Base-by-base conservation (phyloP, 768 basidiomycete species). In the Gymnopilus dilepis region DNA sequence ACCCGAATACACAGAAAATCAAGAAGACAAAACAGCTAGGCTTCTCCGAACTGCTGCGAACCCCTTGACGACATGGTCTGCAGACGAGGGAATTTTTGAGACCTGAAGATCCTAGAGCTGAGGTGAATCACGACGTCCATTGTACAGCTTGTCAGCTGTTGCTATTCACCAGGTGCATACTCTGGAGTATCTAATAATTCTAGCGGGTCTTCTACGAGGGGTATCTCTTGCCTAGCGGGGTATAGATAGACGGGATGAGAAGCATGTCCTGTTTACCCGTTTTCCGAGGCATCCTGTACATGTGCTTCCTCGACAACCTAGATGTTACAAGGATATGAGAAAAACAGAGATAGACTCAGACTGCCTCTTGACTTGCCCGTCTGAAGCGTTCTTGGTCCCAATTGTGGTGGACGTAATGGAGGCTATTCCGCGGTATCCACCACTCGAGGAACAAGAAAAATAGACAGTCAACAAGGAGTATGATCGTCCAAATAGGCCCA, bases 361-460 rank as follows among this genome's bases (percentile, higher is more conserved):
- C 34, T n/a, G 24, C 0, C 26, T 8, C 3, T 31, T 7, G 17
- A 50, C 72, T 38, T 34, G 80, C 81, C 73, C 77, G 65, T 54
- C 64, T 66, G 61, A 82, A 81, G n/a, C 60, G 61, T 2, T 73
- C 70, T 37, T 73, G 65, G 58, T 88, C 78, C 91, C 92, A 94
- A 55, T 86, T 79, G 57, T 78, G 78, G 26, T 81, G 76, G 0
- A 94, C 95, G 65, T 84, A 87, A 72, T 97, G 92, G 55, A 97
- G 76, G 58, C 87, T 80, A 21, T 89, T 85, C 47, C 89, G 78
- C 0, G 97, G 97, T 70, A 87, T 83, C 80, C 87, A 88, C 88
- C 86, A 92, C 68, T 97, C 94, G 3, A 99, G 79, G 51, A 93
- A 78, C 65, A 87, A 69, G 72, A 94, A 95, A 74, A 97, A 97